These are phyloP conservation scores for Vigna trinervia DNA, from an alignment of 306 rosid genomes.

Conservation along the genomic window DNA sequence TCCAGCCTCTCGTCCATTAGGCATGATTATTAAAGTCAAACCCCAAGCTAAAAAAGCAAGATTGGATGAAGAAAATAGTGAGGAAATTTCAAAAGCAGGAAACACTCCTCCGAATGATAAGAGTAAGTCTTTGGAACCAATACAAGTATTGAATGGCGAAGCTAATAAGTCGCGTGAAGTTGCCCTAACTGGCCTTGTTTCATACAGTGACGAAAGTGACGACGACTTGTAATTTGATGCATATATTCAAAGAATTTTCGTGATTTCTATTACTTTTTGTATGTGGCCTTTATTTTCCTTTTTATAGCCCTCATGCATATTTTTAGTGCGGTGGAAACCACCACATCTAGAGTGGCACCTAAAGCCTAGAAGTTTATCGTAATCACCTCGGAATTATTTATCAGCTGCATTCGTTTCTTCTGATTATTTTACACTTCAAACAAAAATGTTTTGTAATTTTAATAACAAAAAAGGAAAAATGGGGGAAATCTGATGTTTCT, in stretches of 20 bases:
- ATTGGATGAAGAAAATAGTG: constrained; percentile 51
- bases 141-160: constrained; percentile 41
- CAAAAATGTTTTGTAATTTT: too few relatives aligned
- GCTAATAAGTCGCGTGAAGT: constrained; percentile 48
- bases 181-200: constrained; percentile 63
- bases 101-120: constrained; percentile 30
- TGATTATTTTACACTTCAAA: too few relatives aligned
- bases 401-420: neutral
- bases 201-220: constrained; percentile 92
- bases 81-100: constrained; percentile 48
- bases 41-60: constrained; percentile 80
- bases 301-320: constrained; percentile 23
- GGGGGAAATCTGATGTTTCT: too few relatives aligned
- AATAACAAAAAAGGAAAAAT: too few relatives aligned
- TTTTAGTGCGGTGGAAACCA: constrained; percentile 9
- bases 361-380: constrained; percentile 7
- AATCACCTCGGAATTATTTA: neutral
- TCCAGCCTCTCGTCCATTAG: constrained; percentile 55
- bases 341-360: constrained; percentile 10
- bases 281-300: neutral
- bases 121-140: constrained; percentile 46
- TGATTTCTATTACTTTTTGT: constrained; percentile 1
- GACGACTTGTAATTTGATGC: constrained; percentile 53
- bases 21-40: constrained; percentile 79
- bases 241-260: constrained; percentile 17